Evolutionary conservation across 768 basidiomycete species (phyloP), one percentile per base, ranked within the genome.

Genomic region (Erythrobasidium yunnanense): DNA sequence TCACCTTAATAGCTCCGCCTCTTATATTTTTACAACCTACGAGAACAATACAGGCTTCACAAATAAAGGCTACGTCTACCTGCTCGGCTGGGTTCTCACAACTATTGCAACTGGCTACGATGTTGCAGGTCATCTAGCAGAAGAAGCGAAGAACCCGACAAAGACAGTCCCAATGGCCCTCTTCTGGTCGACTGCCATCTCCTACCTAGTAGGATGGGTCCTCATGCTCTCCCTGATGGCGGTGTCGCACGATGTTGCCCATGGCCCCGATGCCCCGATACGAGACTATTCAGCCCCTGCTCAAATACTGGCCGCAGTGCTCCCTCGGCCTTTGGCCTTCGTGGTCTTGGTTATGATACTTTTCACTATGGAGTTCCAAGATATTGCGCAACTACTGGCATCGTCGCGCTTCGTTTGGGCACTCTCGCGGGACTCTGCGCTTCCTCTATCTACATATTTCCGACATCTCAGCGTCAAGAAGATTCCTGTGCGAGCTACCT

Each of bases 361-460:
- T 22, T 47, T 77, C 38, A 47, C 74, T 51, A 71, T 77, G 51
- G 50, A 71, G 35, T 58, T 77, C 18, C 78, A 78, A 66, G 71
- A 72, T 34, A 66, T 76, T 20, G 78, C 77, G 2, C 66, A 68
- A 30, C 71, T 78, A 18, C 77, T 77, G 68, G 77, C 78, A 6
- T 78, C 77, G 20, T 76, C 76, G 1, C 74, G 78, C 35, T 79
- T 76, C 74, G 73, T 78, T 38, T 79, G 75, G 70, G 76, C 78
- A 15, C 70, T 78, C 8, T 75, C 77, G 1, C 71, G 78, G 52
- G 78, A 79, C 63, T 74, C 76, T 23, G 77, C 78, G 20, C 55
- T 78, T 23, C 78, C 78, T 0, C 77, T 77, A 55, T 74, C 75
- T 6, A 57, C 72, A 27, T 71, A 72, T 53, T 71, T 78, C 67